These are phyloP conservation scores for Domatiomyces catenatus DNA, from an alignment of 2,329 filamentous ascomycete genomes.

Conservation along the genomic window DNA sequence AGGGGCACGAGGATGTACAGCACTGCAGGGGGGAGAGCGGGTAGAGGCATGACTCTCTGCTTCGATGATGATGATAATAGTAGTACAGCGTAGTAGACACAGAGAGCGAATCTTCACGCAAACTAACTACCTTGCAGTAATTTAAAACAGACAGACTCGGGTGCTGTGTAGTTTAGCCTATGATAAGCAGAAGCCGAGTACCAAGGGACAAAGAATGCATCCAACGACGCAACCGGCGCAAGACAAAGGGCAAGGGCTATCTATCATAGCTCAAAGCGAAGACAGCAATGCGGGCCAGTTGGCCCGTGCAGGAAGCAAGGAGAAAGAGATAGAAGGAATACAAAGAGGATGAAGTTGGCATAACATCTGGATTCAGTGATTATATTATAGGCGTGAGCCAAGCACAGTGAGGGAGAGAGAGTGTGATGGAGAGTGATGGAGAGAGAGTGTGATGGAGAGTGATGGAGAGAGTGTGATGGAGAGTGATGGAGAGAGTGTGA, in stretches of 20 bases:
- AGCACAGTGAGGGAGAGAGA: no score
- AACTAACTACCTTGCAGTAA: not conserved
- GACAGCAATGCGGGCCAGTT: not conserved
- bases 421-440: no score
- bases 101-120: no score
- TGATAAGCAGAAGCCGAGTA: no score
- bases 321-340: no score
- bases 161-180: not conserved
- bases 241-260: not conserved
- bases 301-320: not conserved
- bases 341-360: no score
- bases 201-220: not conserved
- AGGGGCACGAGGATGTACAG: constrained; percentile 4
- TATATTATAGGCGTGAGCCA: no score
- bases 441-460: not conserved
- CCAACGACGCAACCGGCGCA: not conserved
- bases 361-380: no score
- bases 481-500: not conserved
- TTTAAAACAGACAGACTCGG: no score
- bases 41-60: not conserved
- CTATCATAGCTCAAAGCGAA: no score
- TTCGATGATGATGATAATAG: not conserved
- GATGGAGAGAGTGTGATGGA: no score
- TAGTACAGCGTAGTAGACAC: not conserved
- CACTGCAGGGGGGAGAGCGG: not conserved